A percentile compares a stretch with the other conserved stretches of the same genome.
Conservation (phyloP, 116 monocot genomes). For the Iris pallida region DNA sequence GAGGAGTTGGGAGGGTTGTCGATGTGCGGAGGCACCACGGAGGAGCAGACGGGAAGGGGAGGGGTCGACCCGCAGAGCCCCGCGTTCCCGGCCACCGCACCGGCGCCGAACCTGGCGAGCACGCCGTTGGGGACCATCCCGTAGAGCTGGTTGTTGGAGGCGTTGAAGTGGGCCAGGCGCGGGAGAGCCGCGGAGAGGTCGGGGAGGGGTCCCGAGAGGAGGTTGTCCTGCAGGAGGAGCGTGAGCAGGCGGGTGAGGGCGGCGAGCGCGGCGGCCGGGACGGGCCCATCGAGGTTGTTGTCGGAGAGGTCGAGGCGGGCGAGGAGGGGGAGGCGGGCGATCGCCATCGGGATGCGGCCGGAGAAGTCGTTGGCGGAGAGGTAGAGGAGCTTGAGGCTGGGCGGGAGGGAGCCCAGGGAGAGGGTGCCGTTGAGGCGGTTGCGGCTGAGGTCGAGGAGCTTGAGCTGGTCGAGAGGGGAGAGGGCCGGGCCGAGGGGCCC, state of each 20-base stretch:
- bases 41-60: constrained; percentile 26
- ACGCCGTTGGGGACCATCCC: constrained; percentile 44
- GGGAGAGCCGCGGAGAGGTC: constrained; percentile 33
- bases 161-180: constrained; percentile 36
- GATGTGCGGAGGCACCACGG: background rate
- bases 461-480: constrained; percentile 48
- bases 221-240: constrained; percentile 53
- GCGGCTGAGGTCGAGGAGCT: constrained; percentile 44
- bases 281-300: constrained; percentile 45
- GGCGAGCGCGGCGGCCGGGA: constrained; percentile 27
- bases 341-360: constrained; percentile 33
- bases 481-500: constrained; percentile 33
- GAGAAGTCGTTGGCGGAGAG: constrained; percentile 64
- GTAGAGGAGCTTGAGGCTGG: constrained; percentile 55
- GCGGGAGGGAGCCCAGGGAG: constrained; percentile 22
- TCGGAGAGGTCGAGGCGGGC: constrained; percentile 51
- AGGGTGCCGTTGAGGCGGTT: constrained; percentile 71
- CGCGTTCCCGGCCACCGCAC: constrained; percentile 34
- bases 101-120: constrained; percentile 34
- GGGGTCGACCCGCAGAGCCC: constrained; percentile 40
- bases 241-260: constrained; percentile 51
- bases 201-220: constrained; percentile 47
- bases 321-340: constrained; percentile 36
- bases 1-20: constrained; percentile 6
- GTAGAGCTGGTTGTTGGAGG: constrained; percentile 57